Evolutionary conservation across 768 basidiomycete species (phyloP).

Genomic region (Solioccasus polychromus): DNA sequence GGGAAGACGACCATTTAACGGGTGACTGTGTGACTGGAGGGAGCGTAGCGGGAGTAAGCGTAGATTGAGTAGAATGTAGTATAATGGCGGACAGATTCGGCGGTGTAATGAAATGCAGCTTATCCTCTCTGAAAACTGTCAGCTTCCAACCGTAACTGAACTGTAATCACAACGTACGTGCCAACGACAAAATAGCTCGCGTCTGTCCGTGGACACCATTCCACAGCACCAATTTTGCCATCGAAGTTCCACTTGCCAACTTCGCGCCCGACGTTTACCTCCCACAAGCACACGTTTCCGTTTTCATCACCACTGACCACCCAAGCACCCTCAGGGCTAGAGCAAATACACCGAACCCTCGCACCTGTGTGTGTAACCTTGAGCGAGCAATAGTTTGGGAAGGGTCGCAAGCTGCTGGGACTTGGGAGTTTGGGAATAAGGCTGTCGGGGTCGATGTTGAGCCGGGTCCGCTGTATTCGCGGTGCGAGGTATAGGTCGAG

Average conservation of each 20-base stretch:
- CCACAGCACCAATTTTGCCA: slow-evolving; percentile 75
- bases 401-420: slow-evolving; percentile 87
- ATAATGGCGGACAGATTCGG: slow-evolving; percentile 67
- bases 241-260: slow-evolving; percentile 84
- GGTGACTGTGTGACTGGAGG: slow-evolving; percentile 60
- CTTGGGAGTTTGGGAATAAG: slow-evolving; percentile 93
- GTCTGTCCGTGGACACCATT: slow-evolving; percentile 92
- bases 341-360: slow-evolving; percentile 69
- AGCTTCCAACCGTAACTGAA: slow-evolving; percentile 4
- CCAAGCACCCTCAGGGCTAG: slow-evolving; percentile 92
- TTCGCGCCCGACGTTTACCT: slow-evolving; percentile 84
- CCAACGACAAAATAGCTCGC: slow-evolving; percentile 76
- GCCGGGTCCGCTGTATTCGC: slow-evolving; percentile 78
- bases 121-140: slow-evolving; percentile 62
- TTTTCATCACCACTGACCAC: slow-evolving; percentile 87
- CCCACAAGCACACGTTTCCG: slow-evolving; percentile 88
- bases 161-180: slow-evolving; percentile 51
- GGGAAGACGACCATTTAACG: slow-evolving; percentile 66
- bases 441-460: slow-evolving; percentile 89
- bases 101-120: slow-evolving; percentile 75
- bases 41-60: slow-evolving; percentile 61
- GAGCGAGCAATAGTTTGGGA: slow-evolving; percentile 84
- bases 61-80: slow-evolving; percentile 55
- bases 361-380: slow-evolving; percentile 63
- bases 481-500: slow-evolving; percentile 97